Evolutionary conservation across 192 early-diverging fungal genomes (phyloP), one percentile per base, ranked within the genome.

Genomic region (Podila verticillata): DNA sequence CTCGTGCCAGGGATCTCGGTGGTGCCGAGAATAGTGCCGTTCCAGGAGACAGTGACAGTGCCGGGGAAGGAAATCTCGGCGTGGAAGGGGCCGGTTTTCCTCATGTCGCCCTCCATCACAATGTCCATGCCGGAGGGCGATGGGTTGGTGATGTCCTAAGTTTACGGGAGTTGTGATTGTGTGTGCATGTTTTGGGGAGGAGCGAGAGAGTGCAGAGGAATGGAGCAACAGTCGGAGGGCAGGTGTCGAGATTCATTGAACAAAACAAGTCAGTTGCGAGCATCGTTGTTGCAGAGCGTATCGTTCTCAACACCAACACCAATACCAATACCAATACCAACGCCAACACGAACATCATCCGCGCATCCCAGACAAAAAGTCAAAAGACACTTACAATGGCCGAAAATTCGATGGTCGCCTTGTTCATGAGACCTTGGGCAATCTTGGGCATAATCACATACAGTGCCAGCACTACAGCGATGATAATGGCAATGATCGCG

Each of bases 361-460:
- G 20, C 10, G 20, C 7, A 2, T 7, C 2, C 4, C 24, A 34
- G 5, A 61, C 24, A 32, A 3, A 4, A 3, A 9, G 24, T 26
- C 17, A 34, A 32, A 1, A 34, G 15, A 15, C 15, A 47, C 61
- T 63, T 63, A 63, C 61, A 47, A 63, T 63, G 19, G 15, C 15
- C 2, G 20, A 17, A 47, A 63, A 48, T 5, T 47, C 22, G n/a
- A 63, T 63, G n/a, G 61, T 26, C 35, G 61, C 5, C n/a, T 72
- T 72, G 56, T 72, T 58, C 70, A 72, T 72, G 8, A 72, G 63
- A 24, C 39, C 28, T 67, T 88, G 84, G 28, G 83, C 81, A 65
- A 88, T 83, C 63, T 80, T 83, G 35, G 87, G 87, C 73, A 88
- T 84, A 34, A 80, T 68, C 12, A 88, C 87, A 63, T 86, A 86